Base-by-base conservation (phyloP, 768 basidiomycete genomes). In the Baorangia bicolor region DNA sequence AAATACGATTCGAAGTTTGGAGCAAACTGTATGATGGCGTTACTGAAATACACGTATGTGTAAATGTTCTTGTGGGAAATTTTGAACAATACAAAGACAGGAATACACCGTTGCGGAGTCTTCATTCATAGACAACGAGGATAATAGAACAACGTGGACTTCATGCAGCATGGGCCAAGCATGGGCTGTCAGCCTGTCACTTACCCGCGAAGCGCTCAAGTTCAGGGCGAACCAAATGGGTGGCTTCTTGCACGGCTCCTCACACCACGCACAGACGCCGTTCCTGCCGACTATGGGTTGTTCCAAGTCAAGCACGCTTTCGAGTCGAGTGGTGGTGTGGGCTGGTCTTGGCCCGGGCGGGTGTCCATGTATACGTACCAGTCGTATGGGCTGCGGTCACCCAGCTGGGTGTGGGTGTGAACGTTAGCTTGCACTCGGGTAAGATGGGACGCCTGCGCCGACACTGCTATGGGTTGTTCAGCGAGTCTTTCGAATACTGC, bases 401-500 rank as follows among this genome's bases (percentile, higher is more conserved):
- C 30, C 11, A 4, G 10, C 30, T n/a, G 8, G 37, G 18, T 18
- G 9, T 38, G 18, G 37, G 37, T 4, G 37, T 10, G 18, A 4
- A n/a, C 37, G 37, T 38, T 38, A n/a, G n/a, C n/a, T 9, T n/a
- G 18, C 37, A n/a, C 37, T 9, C 37, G 4, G n/a, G 14, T 16
- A 16, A 6, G 5, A 34, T 14, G 34, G 11, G 30, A 30, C 30
- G 30, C 14, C 42, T 38, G 13, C 14, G 27, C n/a, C 42, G 31
- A 43, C 51, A 6, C 5, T 49, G 34, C 27, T 43, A n/a, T 56
- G 78, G 76, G 57, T 81, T 81, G 59, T 74, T 74, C 25, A 77
- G 67, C 27, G 81, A 82, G 62, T 81, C 74, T 57, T 77, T 74
- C 20, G 80, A 78, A 66, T 80, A 81, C 23, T 68, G 72, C 43